These are phyloP conservation scores for Pseudisothecium myosuroides DNA, from an alignment of 225 moss, liverwort and hornwort species.

Conservation along the genomic window DNA sequence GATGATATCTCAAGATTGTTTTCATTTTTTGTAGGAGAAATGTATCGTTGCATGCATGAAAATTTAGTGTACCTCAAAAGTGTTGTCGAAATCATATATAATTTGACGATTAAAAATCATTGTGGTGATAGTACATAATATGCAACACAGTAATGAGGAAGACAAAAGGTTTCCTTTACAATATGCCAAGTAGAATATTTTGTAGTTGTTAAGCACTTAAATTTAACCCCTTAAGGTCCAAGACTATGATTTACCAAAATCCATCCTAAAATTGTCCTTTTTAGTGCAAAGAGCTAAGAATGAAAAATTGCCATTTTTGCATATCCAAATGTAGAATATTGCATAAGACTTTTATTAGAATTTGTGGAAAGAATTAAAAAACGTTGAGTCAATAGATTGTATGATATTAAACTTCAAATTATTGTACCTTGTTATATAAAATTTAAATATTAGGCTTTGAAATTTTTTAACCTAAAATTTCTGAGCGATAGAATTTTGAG, in stretches of 20 bases:
- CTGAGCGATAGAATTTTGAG: not conserved
- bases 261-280: not conserved
- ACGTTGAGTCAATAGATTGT: not conserved
- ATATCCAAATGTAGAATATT: not conserved
- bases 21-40: not conserved
- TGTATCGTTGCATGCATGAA: no score
- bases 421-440: not conserved
- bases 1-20: not conserved
- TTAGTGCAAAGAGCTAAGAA: not conserved
- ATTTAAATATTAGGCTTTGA: not conserved
- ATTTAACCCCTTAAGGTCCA: not conserved
- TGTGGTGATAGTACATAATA: not conserved
- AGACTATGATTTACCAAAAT: not conserved
- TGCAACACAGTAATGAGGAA: not conserved
- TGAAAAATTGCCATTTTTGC: not conserved
- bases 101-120: not conserved
- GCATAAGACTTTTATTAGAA: not conserved
- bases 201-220: not conserved
- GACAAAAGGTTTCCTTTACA: not conserved
- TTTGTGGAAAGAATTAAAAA: not conserved
- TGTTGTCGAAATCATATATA: not conserved
- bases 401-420: not conserved
- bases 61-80: not conserved
- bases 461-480: not conserved
- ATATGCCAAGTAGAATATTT: not conserved